Conservation (phyloP, 495 filamentous ascomycete genomes). For the Rhizodiscina lignyota region DNA sequence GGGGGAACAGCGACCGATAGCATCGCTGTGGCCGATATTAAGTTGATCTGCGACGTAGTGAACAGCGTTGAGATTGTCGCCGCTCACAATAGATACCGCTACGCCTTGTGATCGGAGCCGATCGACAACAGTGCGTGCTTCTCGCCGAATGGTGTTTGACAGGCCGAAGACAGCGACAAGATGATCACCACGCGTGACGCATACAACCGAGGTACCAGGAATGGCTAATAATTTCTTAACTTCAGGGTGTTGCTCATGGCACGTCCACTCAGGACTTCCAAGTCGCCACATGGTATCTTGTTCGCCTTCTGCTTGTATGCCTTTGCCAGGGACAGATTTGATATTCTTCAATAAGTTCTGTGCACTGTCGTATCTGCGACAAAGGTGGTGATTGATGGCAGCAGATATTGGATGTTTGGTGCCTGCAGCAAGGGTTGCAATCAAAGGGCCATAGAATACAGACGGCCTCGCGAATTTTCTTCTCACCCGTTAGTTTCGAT, state of each 20-base stretch:
- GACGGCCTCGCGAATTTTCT: too few relatives aligned
- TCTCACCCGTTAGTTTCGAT: too few relatives aligned
- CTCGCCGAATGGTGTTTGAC: constrained; percentile 38
- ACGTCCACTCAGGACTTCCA: constrained; percentile 51
- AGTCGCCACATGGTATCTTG: constrained; percentile 27
- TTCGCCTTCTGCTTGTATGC: constrained; percentile 26
- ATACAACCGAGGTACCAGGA: constrained; percentile 40
- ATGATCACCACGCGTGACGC: constrained; percentile 34
- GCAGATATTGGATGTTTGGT: constrained; percentile 55
- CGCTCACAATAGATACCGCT: constrained; percentile 46
- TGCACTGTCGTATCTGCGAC: constrained; percentile 14
- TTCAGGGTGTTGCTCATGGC: constrained; percentile 15
- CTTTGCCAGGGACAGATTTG: constrained; percentile 35
- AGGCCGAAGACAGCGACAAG: constrained; percentile 44
- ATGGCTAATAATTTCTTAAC: constrained; percentile 28
- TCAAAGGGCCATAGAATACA: too few relatives aligned
- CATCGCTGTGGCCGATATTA: constrained; percentile 29
- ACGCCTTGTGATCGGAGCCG: constrained; percentile 39
- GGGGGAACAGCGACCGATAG: constrained; percentile 36
- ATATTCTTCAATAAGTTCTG: constrained; percentile 23
- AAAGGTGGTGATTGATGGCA: constrained; percentile 37
- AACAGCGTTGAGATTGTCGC: constrained; percentile 49
- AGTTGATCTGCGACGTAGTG: constrained; percentile 33
- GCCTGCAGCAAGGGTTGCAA: constrained; percentile 25
- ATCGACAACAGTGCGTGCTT: constrained; percentile 31